Evolutionary conservation across 129 eudicot species (phyloP), one percentile per base, ranked within the genome.

Genomic region (Pseudognaphalium luteoalbum): DNA sequence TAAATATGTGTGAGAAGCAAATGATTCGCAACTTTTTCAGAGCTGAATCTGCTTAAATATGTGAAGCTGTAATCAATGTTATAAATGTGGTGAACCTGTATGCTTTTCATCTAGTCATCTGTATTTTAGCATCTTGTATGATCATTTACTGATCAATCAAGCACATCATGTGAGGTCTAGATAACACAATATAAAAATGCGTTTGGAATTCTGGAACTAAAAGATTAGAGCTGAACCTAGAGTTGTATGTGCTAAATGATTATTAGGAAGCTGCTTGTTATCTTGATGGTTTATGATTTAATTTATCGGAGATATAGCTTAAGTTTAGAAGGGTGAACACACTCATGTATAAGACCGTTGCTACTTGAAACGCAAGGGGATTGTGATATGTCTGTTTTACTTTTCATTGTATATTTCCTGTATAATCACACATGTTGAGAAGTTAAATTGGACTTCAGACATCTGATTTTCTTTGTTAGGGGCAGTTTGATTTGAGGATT

Each of bases 151-250:
- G 15, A 25, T 50, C 35, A 76, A 51, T 9, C 62, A 11, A 32
- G 16, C 10, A 15, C 20, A 68, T 54, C 21, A 9, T 39, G 30
- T 66, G 16, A 34, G 66, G 57, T 39, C 20, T 54, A 54, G 69
- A 76, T 52, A 16, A 10, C 34, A 64, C 42, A 54, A 66, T 39
- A 44, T 68, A 19, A 6, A 35, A 6, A 12, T 33, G 56, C 6
- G 33, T 10, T 60, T 21, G 58, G 17, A 77, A 68, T 41, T 7
- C 10, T 68, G 63, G 68, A 41, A 42, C 17, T 59, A 63, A 78
- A 51, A 54, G 80, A 66, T 76, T 58, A 34, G 25, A 15, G 41
- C 67, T 52, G 17, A 58, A 68, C 76, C 70, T 77, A 12, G 50
- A 68, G 70, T 15, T 28, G 70, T 16, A 77, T 39, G 17, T 7